Evolutionary conservation across 2,329 filamentous ascomycete genomes (phyloP), one percentile per base, ranked within the genome.

Genomic region (Trichoderma citrinoviride): DNA sequence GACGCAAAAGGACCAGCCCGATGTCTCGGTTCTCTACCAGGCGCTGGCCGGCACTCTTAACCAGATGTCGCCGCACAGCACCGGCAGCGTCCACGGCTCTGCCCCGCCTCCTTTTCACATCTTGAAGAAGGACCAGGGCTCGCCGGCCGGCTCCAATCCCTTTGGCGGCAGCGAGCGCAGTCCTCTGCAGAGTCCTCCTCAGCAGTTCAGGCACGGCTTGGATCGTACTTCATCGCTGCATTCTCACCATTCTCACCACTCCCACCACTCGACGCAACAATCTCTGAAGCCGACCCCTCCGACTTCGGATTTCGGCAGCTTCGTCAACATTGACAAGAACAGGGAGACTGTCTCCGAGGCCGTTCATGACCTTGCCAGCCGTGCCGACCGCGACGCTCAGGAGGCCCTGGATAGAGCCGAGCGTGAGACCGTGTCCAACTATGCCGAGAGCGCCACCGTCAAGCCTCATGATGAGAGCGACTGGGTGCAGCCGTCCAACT

Each of bases 341-440:
- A 86, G 81, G 69, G 89, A 92, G 75, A 90, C 88, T 56, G 90
- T 95, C 33, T 82, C 89, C 21, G 86, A 91, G 64, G 88, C 90
- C 27, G 81, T 93, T 46, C 84, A 81, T 68, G 87, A 87, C 47
- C 80, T 93, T 68, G 90, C 88, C 49, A 75, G 75, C 56, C 77
- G 79, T 69, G 82, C 77, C 21, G 78, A 84, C 66, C 75, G 77
- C 7, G 81, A 84, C 71, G 87, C 90, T 3, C 86, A 88, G 70
- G 85, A 90, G 72, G 87, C 89, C 52, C 77, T 92, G 64, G 85
- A 83, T 54, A 79, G 84, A 61, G 83, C 81, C 33, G 81, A 85
- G 71, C 76, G 82, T 33, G 79, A 83, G 67, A 77, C 82, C 69
- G 77, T 75, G 67, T 80, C 81, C 70, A 77, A 78, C 68, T 79